Percentiles rank a stretch among this genome's conserved stretches.
phyloP scores from a whole-genome alignment of 83 land plant genomes.

The Diphasiastrum complanatum region DNA sequence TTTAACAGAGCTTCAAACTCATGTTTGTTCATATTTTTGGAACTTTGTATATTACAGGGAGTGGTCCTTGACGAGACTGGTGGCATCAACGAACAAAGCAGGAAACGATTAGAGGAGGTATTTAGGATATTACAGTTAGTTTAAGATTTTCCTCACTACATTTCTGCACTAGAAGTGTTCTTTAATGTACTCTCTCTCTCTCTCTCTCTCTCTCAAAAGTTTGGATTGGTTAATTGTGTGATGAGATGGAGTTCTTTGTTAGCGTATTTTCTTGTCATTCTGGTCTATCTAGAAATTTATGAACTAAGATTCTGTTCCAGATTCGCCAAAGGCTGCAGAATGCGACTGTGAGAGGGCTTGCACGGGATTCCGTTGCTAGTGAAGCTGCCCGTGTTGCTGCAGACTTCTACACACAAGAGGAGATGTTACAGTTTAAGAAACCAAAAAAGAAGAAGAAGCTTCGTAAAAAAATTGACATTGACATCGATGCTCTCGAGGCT shows the following conservation, averaged over 20 bases:
- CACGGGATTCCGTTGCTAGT: constrained; percentile 45
- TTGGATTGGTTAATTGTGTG: background rate
- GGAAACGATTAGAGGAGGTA: constrained; percentile 86
- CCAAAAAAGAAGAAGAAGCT: constrained; percentile 93
- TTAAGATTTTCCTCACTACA: too few species aligned
- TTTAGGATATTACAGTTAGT: too few species aligned
- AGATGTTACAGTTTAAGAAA: constrained; percentile 90
- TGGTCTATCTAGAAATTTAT: background rate
- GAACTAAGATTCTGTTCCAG: constrained; percentile 26
- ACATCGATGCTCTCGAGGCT: constrained; percentile 93
- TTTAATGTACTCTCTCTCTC: background rate
- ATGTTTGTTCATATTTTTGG: background rate
- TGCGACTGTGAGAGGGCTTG: constrained; percentile 30
- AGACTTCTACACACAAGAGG: constrained; percentile 88
- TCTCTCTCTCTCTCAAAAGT: too few species aligned
- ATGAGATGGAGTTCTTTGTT: background rate
- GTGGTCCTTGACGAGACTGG: constrained; percentile 76
- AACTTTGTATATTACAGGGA: constrained; percentile 60
- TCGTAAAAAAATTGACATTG: constrained; percentile 75
- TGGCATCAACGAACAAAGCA: constrained; percentile 66
- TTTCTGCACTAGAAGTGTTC: background rate
- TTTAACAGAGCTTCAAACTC: background rate
- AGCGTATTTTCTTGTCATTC: background rate
- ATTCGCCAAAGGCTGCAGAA: constrained; percentile 64
- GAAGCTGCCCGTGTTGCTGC: constrained; percentile 43